Evolutionary conservation across 2,329 filamentous ascomycete genomes (phyloP).

Genomic region (Colletotrichum eleusines): DNA sequence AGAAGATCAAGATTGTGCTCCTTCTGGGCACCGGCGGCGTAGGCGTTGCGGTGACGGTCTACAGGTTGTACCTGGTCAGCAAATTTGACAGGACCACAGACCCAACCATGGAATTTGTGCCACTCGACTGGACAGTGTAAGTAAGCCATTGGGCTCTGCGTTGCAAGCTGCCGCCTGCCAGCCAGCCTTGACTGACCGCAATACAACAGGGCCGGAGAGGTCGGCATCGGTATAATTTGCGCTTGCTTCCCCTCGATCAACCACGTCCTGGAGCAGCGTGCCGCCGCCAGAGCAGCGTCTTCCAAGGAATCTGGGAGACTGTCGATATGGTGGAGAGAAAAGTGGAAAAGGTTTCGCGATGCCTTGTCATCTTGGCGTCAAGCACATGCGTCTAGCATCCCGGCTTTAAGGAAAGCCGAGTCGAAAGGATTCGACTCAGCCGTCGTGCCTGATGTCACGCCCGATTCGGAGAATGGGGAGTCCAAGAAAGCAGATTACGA

Average conservation of each 20-base stretch:
- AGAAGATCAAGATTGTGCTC: constrained; percentile 50
- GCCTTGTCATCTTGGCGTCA: constrained; percentile 16
- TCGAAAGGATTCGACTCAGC: neutral
- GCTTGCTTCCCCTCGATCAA: constrained; percentile 43
- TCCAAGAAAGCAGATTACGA: constrained; percentile 25
- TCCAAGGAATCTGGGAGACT: neutral
- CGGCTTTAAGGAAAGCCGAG: neutral
- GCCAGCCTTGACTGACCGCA: neutral
- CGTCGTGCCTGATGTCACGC: neutral
- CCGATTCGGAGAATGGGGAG: constrained; percentile 21
- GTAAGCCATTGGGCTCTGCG: constrained; percentile 17
- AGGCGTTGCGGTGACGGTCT: constrained; percentile 47
- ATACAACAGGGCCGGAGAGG: constrained; percentile 37
- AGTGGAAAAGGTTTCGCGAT: neutral
- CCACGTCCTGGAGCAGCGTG: constrained; percentile 39
- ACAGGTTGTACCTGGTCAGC: constrained; percentile 45
- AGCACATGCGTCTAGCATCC: neutral
- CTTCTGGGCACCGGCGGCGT: constrained; percentile 49
- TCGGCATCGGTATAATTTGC: constrained; percentile 42
- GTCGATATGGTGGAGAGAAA: constrained; percentile 15
- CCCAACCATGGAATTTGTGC: constrained; percentile 45
- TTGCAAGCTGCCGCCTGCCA: neutral
- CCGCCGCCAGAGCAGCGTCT: too few relatives aligned
- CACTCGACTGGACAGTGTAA: constrained; percentile 39
- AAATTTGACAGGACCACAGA: constrained; percentile 44